These are phyloP conservation scores for Decorospora gaudefroyi DNA, from an alignment of 2,329 filamentous ascomycete genomes.

Conservation along the genomic window DNA sequence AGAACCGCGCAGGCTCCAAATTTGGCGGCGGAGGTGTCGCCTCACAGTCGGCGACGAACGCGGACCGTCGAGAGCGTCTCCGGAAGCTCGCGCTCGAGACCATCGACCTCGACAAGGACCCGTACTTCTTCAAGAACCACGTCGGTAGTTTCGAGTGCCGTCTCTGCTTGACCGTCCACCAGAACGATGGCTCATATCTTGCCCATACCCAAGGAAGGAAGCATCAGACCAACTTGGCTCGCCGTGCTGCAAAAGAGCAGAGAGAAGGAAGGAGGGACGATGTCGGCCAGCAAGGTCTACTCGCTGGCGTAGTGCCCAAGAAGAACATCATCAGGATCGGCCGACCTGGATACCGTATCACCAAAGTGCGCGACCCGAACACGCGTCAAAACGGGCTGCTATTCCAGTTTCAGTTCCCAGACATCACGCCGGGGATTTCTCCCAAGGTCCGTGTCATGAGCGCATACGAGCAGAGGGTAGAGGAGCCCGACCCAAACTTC, in stretches of 20 bases:
- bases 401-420: conserved; percentile 96
- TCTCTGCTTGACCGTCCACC: conserved; percentile 94
- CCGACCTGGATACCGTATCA: conserved; percentile 95
- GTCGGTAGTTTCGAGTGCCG: conserved; percentile 97
- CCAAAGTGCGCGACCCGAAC: conserved; percentile 87
- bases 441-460: conserved; percentile 97
- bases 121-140: conserved; percentile 99
- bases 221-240: conserved; percentile 96
- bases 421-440: conserved; percentile 74
- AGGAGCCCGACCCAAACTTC: conserved; percentile 87
- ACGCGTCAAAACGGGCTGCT: conserved; percentile 86
- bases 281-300: conserved; percentile 74
- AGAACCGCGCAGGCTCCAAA: conserved; percentile 96
- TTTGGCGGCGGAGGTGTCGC: conserved; percentile 97
- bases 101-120: conserved; percentile 98
- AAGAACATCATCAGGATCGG: conserved; percentile 93
- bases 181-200: conserved; percentile 98
- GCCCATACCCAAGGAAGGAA: conserved; percentile 98
- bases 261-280: conserved; percentile 78
- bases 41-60: conserved; percentile 89
- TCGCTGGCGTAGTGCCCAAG: conserved; percentile 67
- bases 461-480: conserved; percentile 92
- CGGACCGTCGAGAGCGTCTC: conserved; percentile 93
- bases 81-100: conserved; percentile 98
- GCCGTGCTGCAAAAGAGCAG: conserved; percentile 92